Evolutionary conservation across 148 eudicot species (phyloP).

Genomic region (Selenicereus undatus): DNA sequence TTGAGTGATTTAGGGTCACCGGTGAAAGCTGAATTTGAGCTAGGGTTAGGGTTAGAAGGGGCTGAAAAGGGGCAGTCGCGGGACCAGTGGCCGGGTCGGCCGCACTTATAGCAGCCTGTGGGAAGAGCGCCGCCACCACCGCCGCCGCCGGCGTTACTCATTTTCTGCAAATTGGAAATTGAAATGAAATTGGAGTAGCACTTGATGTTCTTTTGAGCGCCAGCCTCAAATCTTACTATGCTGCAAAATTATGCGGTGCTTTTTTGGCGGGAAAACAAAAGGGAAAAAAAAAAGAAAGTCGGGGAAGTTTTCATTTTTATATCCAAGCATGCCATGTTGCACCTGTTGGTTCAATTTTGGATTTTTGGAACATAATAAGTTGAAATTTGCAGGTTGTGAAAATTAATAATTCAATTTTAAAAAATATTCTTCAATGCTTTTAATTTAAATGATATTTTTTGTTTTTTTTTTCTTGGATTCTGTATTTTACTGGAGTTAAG

Average conservation of each 20-base stretch:
- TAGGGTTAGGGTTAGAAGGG: constrained; percentile 25
- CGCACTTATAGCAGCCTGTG: constrained; percentile 97
- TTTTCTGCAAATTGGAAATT: constrained; percentile 10
- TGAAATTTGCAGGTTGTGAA: too few species aligned
- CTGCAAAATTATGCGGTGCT: neutral
- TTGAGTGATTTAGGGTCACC: constrained; percentile 13
- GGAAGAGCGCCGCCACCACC: constrained; percentile 52
- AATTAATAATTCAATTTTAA: too few species aligned
- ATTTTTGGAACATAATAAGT: too few species aligned
- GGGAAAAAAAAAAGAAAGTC: neutral
- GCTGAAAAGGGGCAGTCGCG: constrained; percentile 75
- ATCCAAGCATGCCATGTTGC: too few species aligned
- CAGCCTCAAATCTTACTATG: neutral
- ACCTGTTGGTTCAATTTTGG: too few species aligned
- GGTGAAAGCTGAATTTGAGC: constrained; percentile 11
- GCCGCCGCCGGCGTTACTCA: constrained; percentile 29
- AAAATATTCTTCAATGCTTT: too few species aligned
- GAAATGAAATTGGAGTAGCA: neutral
- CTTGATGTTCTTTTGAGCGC: neutral
- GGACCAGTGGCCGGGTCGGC: constrained; percentile 98
- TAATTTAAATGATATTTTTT: too few species aligned
- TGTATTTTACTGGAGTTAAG: too few species aligned
- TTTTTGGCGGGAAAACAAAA: constrained; percentile 1
- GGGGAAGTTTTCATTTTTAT: neutral
- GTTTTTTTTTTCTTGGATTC: too few species aligned